Evolutionary conservation across 352 stramenopile species (phyloP), one percentile per base, ranked within the genome.

Genomic region (Pythium aquatile): DNA sequence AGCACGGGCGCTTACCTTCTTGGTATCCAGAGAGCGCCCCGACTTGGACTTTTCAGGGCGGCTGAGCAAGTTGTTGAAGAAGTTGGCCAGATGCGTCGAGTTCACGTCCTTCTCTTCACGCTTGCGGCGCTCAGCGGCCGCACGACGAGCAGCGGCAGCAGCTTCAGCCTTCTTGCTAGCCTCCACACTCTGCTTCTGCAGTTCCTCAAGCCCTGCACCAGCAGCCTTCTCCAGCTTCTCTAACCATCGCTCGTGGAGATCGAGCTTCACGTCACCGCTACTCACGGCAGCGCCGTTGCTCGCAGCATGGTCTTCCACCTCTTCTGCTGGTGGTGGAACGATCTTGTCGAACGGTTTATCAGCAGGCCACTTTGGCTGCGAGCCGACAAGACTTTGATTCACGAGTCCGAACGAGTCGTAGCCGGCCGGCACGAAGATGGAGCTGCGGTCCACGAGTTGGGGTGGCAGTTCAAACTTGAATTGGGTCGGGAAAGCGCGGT

Each of bases 61-160:
- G 68, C 86, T 94, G 7, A 94, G 72, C 55, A 94, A 55, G 55
- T 94, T 93, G 70, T 94, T 94, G 65, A 94, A 94, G 66, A 94
- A 94, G 63, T 92, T 94, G 32, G 87, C 79, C 63, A 94, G 58
- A 61, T 94, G 86, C 20, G 90, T 94, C 32, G 86, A 91, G 71
- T 77, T 93, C 54, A 94, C 84, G 53, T 93, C 84, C 72, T 89
- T 91, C 53, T 93, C 82, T 58, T 93, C 82, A 20, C 81, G 76
- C 63, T 92, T 94, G 47, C 84, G 75, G 13, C 82, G 81, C 70
- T 94, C 86, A 13, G 79, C 78, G 2, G 83, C 82, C 3, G 75
- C 73, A n/a, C 86, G 86, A 14, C 84, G 81, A 30, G 84, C 81
- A 8, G 81, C 75, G 13, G 82, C 80, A 17, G 83, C 81, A 5